Base-by-base conservation (phyloP, 1,284 basidiomycete species). In the Fomitiporia mediterranea region DNA sequence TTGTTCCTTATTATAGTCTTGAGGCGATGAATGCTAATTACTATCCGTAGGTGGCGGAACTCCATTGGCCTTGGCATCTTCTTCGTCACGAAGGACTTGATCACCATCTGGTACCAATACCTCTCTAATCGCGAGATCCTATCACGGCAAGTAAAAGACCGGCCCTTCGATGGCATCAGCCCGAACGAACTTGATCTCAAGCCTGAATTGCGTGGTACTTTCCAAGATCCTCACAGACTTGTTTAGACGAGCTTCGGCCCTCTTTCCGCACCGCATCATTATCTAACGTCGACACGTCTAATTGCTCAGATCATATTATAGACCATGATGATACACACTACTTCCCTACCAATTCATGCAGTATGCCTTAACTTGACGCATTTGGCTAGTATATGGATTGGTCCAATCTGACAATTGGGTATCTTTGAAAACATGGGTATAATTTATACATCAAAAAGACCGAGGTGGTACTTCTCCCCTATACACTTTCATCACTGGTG, bases 121-220 rank as follows among this genome's bases (percentile, higher is more conserved):
- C 75, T 89, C 3, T 75, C 81, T 3, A 85, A 86, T 65, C 80
- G 79, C 19, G 87, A 90, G 64, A 70, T 88, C 4, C 80, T 83
- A 63, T 82, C 80, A 2, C 74, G 87, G 11, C 72, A 73, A 15
- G 78, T 90, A 28, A 84, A 82, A 70, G 84, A 76, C 63, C 74
- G 79, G 56, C 79, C 86, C 37, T 90, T 90, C 65, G 72, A 74
- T n/a, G 85, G 83, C 0, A 77, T 90, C 7, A 86, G 89, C 63
- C 64, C 80, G 35, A 66, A 68, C 13, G 81, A 81, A 60, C 73
- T 90, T 44, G 87, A 90, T 67, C 74, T 51, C 3, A 56, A 38
- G 42, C 57, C 57, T 13, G 56, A 49, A 39, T 8, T 38, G 4
- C 46, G 46, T 23, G 53, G 35, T 6, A 17, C 25, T n/a, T 46